A percentile compares a stretch with the other conserved stretches of the same genome.
Evolutionary conservation across 495 filamentous ascomycete genomes (phyloP).

Genomic region (Chaetomidium leptoderma): DNA sequence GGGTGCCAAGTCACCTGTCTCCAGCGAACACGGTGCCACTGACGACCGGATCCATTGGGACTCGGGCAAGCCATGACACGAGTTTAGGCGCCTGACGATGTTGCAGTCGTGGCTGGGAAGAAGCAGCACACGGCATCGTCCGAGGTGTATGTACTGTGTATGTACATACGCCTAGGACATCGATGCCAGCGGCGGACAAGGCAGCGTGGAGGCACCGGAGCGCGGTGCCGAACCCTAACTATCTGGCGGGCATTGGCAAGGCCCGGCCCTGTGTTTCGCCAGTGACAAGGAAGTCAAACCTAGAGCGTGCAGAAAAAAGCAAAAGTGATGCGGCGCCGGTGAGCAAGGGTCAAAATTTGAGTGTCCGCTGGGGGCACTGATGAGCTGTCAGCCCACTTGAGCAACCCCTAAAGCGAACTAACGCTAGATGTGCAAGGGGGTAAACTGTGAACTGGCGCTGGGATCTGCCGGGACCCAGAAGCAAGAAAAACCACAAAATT

Average conservation of each 20-base stretch:
- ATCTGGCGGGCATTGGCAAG: background rate
- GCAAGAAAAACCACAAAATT: background rate
- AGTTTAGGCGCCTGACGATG: slow-evolving; percentile 9
- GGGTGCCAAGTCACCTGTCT: slow-evolving; percentile 28
- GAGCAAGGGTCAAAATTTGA: background rate
- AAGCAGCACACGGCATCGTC: slow-evolving; percentile 20
- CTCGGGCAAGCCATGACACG: slow-evolving; percentile 22
- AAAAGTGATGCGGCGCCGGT: slow-evolving; percentile 1
- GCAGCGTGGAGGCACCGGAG: slow-evolving; percentile 17
- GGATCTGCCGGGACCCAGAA: slow-evolving; percentile 3
- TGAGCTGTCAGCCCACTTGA: slow-evolving; percentile 21
- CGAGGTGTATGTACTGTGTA: slow-evolving; percentile 12
- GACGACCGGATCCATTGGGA: slow-evolving; percentile 25
- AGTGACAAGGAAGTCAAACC: background rate
- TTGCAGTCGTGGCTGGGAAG: slow-evolving; percentile 13
- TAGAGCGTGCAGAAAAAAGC: slow-evolving; percentile 7
- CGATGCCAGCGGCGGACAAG: background rate
- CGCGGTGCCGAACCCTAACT: slow-evolving; percentile 5
- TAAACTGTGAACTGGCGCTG: slow-evolving; percentile 7
- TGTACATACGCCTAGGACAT: background rate
- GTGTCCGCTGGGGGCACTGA: slow-evolving; percentile 6
- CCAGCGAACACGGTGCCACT: slow-evolving; percentile 20
- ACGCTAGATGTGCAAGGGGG: slow-evolving; percentile 4
- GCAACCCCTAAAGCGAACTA: slow-evolving; percentile 16
- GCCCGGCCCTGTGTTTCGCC: background rate